Evolutionary conservation across 306 rosid species (phyloP).

Genomic region (Ochetophila trinervis): DNA sequence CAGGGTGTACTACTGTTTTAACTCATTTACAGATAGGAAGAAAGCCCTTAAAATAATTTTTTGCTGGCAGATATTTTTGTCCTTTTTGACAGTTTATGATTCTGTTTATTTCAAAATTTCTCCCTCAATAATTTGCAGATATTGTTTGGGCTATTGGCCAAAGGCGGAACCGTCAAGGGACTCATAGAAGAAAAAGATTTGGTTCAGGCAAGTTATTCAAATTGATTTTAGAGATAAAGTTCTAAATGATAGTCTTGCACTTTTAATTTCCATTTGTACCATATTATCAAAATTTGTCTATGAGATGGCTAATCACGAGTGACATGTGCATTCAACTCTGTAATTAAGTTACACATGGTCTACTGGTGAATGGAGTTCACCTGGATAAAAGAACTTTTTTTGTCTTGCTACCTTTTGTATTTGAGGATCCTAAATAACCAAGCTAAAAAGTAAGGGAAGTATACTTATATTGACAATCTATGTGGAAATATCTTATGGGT

Average conservation of each 20-base stretch:
- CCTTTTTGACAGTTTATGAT: conserved; percentile 1
- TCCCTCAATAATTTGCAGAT: conserved; percentile 47
- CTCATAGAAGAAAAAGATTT: conserved; percentile 74
- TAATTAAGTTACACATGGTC: no score
- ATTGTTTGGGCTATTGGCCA: conserved; percentile 77
- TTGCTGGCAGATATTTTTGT: background rate
- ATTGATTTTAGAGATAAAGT: background rate
- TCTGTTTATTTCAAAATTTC: conserved; percentile 13
- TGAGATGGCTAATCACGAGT: no score
- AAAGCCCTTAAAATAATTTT: conserved; percentile 7
- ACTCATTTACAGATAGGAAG: conserved; percentile 17
- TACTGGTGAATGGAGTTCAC: no score
- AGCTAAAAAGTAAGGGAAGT: no score
- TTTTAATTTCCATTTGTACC: background rate
- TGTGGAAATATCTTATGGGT: background rate
- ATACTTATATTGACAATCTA: no score
- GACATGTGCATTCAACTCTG: no score
- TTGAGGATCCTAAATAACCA: no score
- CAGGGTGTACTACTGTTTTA: background rate
- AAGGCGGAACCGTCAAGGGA: conserved; percentile 88
- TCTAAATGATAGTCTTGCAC: background rate
- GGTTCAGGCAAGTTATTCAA: conserved; percentile 68
- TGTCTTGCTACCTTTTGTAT: no score
- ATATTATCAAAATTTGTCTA: no score
- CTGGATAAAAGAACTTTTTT: no score